A percentile compares a stretch with the other conserved stretches of the same genome.
Evolutionary conservation across 176 grass and related monocot genomes (phyloP).

Genomic region (Secale cereale): DNA sequence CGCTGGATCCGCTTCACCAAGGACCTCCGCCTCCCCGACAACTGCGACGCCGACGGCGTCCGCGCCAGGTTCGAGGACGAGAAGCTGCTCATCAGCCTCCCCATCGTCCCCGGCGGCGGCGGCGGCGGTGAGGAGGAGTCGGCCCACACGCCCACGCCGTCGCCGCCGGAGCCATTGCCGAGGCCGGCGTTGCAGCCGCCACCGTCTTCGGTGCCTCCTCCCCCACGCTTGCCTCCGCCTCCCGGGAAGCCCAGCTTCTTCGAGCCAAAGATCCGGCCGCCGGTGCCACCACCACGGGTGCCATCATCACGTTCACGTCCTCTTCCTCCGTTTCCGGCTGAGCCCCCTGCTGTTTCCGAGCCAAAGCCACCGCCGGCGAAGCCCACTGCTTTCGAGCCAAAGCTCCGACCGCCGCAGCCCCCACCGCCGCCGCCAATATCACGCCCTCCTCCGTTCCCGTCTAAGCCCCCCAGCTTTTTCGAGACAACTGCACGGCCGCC

Average conservation of each 20-base stretch:
- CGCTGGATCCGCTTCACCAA: conserved; percentile 32
- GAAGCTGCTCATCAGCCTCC: conserved; percentile 35
- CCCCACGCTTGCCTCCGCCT: neutral
- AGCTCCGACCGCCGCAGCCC: neutral
- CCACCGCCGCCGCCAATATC: neutral
- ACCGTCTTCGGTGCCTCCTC: neutral
- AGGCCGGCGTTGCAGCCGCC: neutral
- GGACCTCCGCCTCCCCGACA: conserved; percentile 35
- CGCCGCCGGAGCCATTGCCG: neutral
- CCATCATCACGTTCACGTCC: neutral
- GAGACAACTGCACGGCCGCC: neutral
- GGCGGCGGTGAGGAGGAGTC: no score
- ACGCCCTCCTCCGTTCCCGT: neutral
- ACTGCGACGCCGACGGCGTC: conserved; percentile 33
- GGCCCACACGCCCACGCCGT: neutral
- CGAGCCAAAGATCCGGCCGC: neutral
- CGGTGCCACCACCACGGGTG: neutral
- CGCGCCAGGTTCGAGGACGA: conserved; percentile 53
- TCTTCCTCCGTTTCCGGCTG: neutral
- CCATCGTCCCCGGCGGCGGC: neutral
- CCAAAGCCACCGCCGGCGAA: neutral
- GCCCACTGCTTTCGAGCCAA: neutral
- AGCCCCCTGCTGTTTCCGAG: neutral
- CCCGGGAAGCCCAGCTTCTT: neutral
- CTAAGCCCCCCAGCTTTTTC: neutral